These are phyloP conservation scores for Actinomortierella wolfii DNA, from an alignment of 371 early-diverging fungal genomes.

Conservation along the genomic window DNA sequence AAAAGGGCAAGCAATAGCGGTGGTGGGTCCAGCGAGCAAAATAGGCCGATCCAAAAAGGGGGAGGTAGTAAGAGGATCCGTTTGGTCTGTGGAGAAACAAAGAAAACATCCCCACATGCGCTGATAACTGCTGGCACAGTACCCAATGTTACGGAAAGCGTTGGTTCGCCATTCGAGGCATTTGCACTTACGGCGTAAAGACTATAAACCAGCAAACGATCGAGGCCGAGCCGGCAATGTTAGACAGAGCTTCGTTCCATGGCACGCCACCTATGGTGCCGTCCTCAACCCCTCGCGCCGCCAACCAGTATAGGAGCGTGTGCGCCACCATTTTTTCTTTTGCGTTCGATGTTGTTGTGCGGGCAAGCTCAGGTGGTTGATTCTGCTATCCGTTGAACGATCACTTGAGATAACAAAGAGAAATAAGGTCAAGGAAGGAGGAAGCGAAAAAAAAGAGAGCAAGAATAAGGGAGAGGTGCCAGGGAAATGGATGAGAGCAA, in stretches of 20 bases:
- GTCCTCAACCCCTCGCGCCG: slow-evolving; percentile 19
- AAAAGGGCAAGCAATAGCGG: no score
- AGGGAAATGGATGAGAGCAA: neutral
- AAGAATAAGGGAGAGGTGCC: neutral
- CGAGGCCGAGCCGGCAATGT: slow-evolving; percentile 54
- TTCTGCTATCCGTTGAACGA: no score
- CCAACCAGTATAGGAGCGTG: slow-evolving; percentile 35
- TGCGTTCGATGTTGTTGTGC: slow-evolving; percentile 1
- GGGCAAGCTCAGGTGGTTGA: no score
- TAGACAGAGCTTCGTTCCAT: slow-evolving; percentile 20
- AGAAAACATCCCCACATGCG: no score
- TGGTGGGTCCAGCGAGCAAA: neutral
- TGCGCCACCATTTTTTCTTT: slow-evolving; percentile 26
- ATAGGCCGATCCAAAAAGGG: neutral
- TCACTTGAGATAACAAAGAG: neutral
- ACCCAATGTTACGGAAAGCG: no score
- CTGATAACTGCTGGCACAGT: no score
- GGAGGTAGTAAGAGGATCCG: slow-evolving; percentile 4
- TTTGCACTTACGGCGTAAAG: slow-evolving; percentile 66
- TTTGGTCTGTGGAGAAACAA: neutral
- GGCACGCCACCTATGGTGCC: neutral
- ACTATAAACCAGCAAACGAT: slow-evolving; percentile 71
- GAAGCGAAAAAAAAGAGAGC: slow-evolving; percentile 2
- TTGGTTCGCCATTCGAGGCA: neutral
- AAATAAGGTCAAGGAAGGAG: neutral